Base-by-base conservation (phyloP, 306 rosid species). In the Ammopiptanthus mongolicus region DNA sequence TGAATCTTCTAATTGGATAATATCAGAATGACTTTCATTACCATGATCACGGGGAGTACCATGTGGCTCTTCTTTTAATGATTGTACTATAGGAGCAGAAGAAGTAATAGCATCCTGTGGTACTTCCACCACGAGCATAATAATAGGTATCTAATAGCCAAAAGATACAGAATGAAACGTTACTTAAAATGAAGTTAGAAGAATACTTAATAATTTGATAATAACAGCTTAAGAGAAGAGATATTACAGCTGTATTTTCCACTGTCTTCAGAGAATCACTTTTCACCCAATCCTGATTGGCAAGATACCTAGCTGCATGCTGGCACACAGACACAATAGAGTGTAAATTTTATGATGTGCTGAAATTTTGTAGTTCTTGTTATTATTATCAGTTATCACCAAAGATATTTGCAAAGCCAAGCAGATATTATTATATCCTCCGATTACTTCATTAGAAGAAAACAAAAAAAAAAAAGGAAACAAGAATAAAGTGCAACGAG, bases 231-330 rank as follows among this genome's bases (percentile, higher is more conserved):
- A 33, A 78, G 57, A 74, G 64, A 78, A 52, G 65, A 77, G 67
- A 77, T 69, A 11, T 81, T 91, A 93, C 98, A 79, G 97, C 97
- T 75, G 98, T 93, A 87, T 93, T 93, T 84, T 93, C 98, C 88
- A 93, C 96, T 11, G 91, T 84, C 86, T 93, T 93, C 55, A 93
- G 84, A 62, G 98, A 91, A 81, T 93, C 98, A 80, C 62, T 89
- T 81, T 91, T 93, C 6, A 93, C 97, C 98, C 98, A 93, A 48
- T 93, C 98, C 82, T 93, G 98, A 77, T 93, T 91, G 77, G 89
- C 97, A 44, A 93, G 98, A 85, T 88, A 93, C 89, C 98, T 89
- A 62, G 98, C 98, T 48, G 98, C 98, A 86, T 93, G 98, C 98
- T 93, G 91, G 69, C 78, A 83, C 21, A 46, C 62, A 74, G 81